phyloP scores from a whole-genome alignment of 352 stramenopile genomes.

The Pythium pyrilobum region DNA sequence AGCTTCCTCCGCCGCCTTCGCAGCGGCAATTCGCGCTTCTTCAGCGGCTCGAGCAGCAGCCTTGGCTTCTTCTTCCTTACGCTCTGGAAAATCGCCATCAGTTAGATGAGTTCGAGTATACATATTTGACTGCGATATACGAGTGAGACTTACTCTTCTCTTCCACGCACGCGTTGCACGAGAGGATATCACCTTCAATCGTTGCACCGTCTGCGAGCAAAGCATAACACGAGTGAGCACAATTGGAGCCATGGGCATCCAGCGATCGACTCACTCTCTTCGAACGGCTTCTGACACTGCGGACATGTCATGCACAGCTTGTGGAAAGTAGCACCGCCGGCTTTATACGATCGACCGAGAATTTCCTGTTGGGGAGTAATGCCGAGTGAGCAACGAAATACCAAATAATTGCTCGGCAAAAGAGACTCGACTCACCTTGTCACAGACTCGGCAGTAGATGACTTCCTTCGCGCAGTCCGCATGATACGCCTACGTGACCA shows the following conservation, averaged over 20 bases:
- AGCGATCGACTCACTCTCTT: slow-evolving; percentile 45
- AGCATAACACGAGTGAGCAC: not conserved
- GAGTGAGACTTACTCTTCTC: slow-evolving; percentile 38
- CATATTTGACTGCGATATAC: no score
- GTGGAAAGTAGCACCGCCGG: slow-evolving; percentile 57
- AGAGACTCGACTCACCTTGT: no score
- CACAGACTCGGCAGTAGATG: slow-evolving; percentile 60
- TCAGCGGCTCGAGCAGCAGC: slow-evolving; percentile 20
- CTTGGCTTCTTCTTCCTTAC: slow-evolving; percentile 24
- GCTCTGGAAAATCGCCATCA: slow-evolving; percentile 3
- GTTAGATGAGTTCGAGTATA: not conserved
- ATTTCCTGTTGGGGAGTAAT: slow-evolving; percentile 76
- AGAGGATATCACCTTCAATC: slow-evolving; percentile 47
- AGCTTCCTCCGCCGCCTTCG: slow-evolving; percentile 14
- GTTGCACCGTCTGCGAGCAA: slow-evolving; percentile 30
- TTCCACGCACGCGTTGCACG: slow-evolving; percentile 49
- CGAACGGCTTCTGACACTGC: slow-evolving; percentile 55
- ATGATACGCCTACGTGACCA: slow-evolving; percentile 49
- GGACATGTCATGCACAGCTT: slow-evolving; percentile 79
- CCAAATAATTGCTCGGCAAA: not conserved
- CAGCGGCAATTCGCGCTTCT: slow-evolving; percentile 12
- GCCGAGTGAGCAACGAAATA: not conserved
- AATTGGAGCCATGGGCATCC: no score
- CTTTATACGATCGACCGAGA: slow-evolving; percentile 67
- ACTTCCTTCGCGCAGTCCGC: slow-evolving; percentile 64